Conservation (phyloP, 805 yeast genomes). For the Saccharomyces mikatae region DNA sequence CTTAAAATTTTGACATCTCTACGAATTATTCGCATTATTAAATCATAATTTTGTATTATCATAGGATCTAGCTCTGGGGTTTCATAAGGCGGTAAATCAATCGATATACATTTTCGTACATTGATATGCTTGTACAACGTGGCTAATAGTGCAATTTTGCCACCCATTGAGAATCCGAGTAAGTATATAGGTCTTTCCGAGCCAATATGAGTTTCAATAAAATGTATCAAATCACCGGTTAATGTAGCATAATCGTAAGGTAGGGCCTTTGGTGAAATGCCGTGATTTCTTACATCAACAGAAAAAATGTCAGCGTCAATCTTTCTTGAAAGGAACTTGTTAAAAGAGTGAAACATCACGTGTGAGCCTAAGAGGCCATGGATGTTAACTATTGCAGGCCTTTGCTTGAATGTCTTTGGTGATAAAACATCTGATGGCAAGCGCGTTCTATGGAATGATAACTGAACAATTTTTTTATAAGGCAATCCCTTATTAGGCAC, state of each 20-base stretch:
- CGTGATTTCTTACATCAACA: slow-evolving; percentile 51
- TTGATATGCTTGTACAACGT: slow-evolving; percentile 26
- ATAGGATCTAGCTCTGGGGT: slow-evolving; percentile 17
- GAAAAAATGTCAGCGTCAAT: slow-evolving; percentile 34
- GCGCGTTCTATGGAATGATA: not conserved
- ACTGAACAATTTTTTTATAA: not conserved
- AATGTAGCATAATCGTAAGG: slow-evolving; percentile 40
- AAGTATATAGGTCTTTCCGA: slow-evolving; percentile 27
- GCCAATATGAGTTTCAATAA: slow-evolving; percentile 25
- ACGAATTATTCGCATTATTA: slow-evolving; percentile 15
- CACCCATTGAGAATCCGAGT: slow-evolving; percentile 57
- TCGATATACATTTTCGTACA: slow-evolving; percentile 37
- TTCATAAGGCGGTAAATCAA: slow-evolving; percentile 31
- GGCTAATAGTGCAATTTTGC: slow-evolving; percentile 44
- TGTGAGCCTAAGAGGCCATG: slow-evolving; percentile 51
- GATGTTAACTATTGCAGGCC: slow-evolving; percentile 37
- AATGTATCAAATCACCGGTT: slow-evolving; percentile 36
- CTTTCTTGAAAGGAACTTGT: slow-evolving; percentile 28
- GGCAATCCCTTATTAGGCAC: not conserved
- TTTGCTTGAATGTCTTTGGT: not conserved
- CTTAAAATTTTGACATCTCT: slow-evolving; percentile 15
- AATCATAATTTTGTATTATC: slow-evolving; percentile 14
- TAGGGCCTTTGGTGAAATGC: slow-evolving; percentile 36
- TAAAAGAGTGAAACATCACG: slow-evolving; percentile 36
- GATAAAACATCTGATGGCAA: not conserved